Percentiles rank a stretch among this genome's conserved stretches.
phyloP scores from a whole-genome alignment of 2,329 filamentous ascomycete species.

The Aspergillus pseudonomiae region DNA sequence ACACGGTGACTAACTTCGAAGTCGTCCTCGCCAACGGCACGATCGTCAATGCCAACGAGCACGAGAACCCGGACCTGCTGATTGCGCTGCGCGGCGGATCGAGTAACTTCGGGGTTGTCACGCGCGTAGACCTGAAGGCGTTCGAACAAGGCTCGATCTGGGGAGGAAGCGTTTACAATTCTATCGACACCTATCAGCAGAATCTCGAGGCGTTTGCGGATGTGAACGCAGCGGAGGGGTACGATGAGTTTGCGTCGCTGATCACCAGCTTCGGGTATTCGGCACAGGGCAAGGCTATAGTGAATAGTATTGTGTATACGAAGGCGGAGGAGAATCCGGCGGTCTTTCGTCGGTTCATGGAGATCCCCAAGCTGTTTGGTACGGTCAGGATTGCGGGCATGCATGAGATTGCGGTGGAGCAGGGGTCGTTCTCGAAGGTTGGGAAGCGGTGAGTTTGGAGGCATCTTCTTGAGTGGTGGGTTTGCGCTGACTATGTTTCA shows the following conservation, averaged over 20 bases:
- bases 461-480: rapidly evolving
- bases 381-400: background rate
- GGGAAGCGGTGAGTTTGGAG: background rate
- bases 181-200: background rate
- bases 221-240: background rate
- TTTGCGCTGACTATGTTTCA: background rate
- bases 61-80: constrained; percentile 27
- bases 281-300: background rate
- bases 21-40: constrained; percentile 51
- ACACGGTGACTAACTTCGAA: constrained; percentile 51
- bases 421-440: background rate
- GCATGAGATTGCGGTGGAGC: background rate
- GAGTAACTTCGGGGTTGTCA: constrained; percentile 39
- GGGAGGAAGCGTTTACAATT: background rate
- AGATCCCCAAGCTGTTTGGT: background rate
- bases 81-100: constrained; percentile 35
- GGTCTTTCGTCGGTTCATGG: background rate
- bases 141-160: constrained; percentile 8
- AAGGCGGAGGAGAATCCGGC: background rate
- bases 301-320: background rate
- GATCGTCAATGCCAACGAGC: constrained; percentile 43
- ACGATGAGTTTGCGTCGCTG: background rate
- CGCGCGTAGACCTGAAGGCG: constrained; percentile 20
- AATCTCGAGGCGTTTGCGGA: background rate
- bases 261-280: background rate